These are phyloP conservation scores for Clonostachys rosea DNA, from an alignment of 2,329 filamentous ascomycete species.

Conservation along the genomic window DNA sequence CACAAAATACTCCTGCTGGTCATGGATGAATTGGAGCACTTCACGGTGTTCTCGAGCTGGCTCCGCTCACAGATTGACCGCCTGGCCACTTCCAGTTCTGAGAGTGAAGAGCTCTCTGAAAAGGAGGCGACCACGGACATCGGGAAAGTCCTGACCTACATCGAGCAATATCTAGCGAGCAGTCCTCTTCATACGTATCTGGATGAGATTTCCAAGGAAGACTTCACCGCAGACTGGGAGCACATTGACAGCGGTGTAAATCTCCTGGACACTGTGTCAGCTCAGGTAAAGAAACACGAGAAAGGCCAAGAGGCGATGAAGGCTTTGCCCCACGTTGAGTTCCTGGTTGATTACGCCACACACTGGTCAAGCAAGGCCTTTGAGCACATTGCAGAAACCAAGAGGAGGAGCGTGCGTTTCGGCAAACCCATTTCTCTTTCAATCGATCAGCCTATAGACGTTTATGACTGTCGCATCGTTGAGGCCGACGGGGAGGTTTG, in stretches of 20 bases:
- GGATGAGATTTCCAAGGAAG: conserved; percentile 40
- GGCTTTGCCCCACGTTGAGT: conserved; percentile 56
- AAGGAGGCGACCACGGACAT: conserved; percentile 75
- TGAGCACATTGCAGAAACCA: conserved; percentile 62
- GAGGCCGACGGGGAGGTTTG: conserved; percentile 7
- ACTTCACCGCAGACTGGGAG: conserved; percentile 40
- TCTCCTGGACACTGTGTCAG: conserved; percentile 42
- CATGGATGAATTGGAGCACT: conserved; percentile 74
- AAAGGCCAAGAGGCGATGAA: conserved; percentile 39
- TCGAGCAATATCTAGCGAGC: conserved; percentile 62
- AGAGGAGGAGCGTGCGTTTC: conserved; percentile 65
- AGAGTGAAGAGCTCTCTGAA: conserved; percentile 68
- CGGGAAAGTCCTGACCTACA: conserved; percentile 69
- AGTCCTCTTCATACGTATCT: conserved; percentile 64
- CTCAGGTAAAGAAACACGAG: conserved; percentile 42
- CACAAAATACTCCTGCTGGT: conserved; percentile 68
- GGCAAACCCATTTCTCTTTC: conserved; percentile 47
- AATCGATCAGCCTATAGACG: conserved; percentile 37
- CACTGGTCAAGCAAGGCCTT: conserved; percentile 59
- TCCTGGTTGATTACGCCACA: conserved; percentile 55
- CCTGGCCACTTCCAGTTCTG: conserved; percentile 57
- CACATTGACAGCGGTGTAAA: conserved; percentile 36
- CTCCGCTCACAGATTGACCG: conserved; percentile 78
- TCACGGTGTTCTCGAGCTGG: conserved; percentile 77
- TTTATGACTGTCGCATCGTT: conserved; percentile 51